Conservation (phyloP, 345 rosid species). For the Noccaea bulbosa region DNA sequence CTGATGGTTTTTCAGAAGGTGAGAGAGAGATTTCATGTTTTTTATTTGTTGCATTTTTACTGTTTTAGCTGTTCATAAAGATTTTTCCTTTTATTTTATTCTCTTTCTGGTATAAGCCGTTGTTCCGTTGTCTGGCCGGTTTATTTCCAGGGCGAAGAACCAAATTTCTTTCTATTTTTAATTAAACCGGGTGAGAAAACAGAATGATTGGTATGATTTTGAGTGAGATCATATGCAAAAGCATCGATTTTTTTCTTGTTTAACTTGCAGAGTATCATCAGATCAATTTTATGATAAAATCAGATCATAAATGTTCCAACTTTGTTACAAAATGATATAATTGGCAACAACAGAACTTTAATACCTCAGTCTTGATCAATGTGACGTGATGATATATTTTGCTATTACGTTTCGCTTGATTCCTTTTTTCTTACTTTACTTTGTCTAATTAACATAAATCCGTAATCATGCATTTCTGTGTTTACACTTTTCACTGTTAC, state of each 20-base stretch:
- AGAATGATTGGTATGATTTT: constrained; percentile 40
- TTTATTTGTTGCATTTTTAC: constrained; percentile 30
- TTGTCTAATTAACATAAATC: constrained; percentile 1
- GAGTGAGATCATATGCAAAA: constrained; percentile 41
- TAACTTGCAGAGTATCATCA: not conserved
- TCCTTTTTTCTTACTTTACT: constrained; percentile 19
- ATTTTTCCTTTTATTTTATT: constrained; percentile 3
- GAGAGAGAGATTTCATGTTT: constrained; percentile 37
- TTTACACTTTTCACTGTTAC: constrained; percentile 3
- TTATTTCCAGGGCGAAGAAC: constrained; percentile 31
- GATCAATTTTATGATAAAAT: not conserved
- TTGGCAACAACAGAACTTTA: constrained; percentile 17
- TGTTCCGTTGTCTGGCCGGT: constrained; percentile 43
- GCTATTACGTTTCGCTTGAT: constrained; percentile 3
- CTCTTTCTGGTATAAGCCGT: constrained; percentile 33
- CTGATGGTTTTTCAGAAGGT: constrained; percentile 35
- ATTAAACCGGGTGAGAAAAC: constrained; percentile 42
- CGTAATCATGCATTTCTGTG: too few relatives aligned
- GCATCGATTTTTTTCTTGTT: constrained; percentile 30
- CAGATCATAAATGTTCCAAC: not conserved
- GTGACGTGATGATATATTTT: constrained; percentile 11
- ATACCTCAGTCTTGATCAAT: constrained; percentile 1
- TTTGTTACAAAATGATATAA: not conserved
- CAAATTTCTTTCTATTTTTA: constrained; percentile 22
- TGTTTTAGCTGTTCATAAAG: constrained; percentile 32